Evolutionary conservation across 495 filamentous ascomycete species (phyloP), one percentile per base, ranked within the genome.

Genomic region (Penicillium chermesinum): DNA sequence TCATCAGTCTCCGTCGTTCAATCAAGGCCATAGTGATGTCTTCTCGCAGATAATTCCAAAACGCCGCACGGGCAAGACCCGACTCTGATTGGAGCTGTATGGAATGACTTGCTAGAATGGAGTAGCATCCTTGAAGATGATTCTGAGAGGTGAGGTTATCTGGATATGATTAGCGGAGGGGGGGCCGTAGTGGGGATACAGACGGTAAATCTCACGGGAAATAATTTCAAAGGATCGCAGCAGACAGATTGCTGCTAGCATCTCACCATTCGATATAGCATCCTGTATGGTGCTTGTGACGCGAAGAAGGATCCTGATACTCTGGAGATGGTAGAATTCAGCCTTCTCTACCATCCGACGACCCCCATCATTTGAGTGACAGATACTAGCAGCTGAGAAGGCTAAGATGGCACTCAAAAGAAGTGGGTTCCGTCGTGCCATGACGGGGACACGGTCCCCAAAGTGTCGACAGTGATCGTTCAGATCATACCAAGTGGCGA

Each of bases 21-120:
- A 66, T 61, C 6, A 71, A 48, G 17, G 64, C 61, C 1, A 68
- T 61, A 0, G 65, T 68, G 38, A 70, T 71, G 15, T 71, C 63
- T 53, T 70, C 65, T 0, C 66, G 54, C 2, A 71, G 56, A n/a
- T 68, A 65, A 36, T 70, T 70, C 68, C 64, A 71, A 22, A 67
- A 64, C 1, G 64, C 64, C 14, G 66, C 61, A 38, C 52, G 53
- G 20, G 61, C 34, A 4, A 70, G 53, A 7, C 53, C 59, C 30
- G 54, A 42, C 0, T 27, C 59, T 40, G 54, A 36, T 1, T 30
- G 27, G 38, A 53, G 34, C 8, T 52, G 33, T 12, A 61, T 58
- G 3, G 42, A 46, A 10, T 32, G 19, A 35, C 48, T 56, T 2
- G 50, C 38, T n/a, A 62, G 13, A 1, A 65, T 46, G 9, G 60